Evolutionary conservation across 768 basidiomycete genomes (phyloP).

Genomic region (Suillus subluteus): DNA sequence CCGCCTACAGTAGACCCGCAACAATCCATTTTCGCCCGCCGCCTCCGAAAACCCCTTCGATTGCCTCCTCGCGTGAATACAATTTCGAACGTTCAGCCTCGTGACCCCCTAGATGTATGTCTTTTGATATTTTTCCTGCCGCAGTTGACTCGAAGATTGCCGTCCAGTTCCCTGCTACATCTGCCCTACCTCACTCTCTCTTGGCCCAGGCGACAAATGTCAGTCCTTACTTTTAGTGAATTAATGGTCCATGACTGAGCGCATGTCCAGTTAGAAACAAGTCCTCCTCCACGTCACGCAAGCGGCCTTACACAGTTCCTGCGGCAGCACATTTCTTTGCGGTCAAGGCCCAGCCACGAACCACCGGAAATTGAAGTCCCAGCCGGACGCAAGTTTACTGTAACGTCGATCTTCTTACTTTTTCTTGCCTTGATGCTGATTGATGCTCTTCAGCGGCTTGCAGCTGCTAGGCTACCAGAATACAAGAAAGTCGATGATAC

Average conservation of each 20-base stretch:
- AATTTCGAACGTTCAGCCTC: not conserved
- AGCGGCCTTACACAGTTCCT: not conserved
- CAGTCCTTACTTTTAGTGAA: not conserved
- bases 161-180: constrained; percentile 3
- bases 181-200: not conserved
- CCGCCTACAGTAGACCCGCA: not conserved
- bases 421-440: not conserved
- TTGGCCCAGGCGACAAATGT: not conserved
- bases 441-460: not conserved
- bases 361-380: not conserved
- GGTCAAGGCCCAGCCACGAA: not conserved
- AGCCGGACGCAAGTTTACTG: not conserved
- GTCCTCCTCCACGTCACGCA: not conserved
- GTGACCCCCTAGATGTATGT: not conserved
- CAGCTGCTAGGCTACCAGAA: not conserved
- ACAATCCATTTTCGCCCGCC: not conserved
- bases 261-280: not conserved
- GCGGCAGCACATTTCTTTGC: not conserved
- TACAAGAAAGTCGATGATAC: not conserved
- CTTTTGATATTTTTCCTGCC: not conserved
- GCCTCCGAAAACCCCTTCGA: not conserved
- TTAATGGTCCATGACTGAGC: not conserved
- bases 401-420: not conserved
- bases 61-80: not conserved
- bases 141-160: not conserved